Conservation (phyloP, 78 protist genomes). For the slime mould (Dictyostelium discoideum) region dicty_2.7 NC_007090.3:3238501-3239000, state of each 20-base stretch:
- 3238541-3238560: neutral
- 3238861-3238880: neutral
- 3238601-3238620: neutral
- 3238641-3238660: neutral
- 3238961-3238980: neutral
- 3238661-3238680: neutral
- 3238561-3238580: neutral
- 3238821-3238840: neutral
- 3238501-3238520: slow-evolving; percentile 9
- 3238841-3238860: neutral
- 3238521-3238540: neutral
- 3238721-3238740: slow-evolving; percentile 16
- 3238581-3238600: neutral
- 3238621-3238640: neutral
- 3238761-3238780: neutral
- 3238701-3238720: neutral
- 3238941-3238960: neutral
- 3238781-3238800: neutral
- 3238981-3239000: slow-evolving; percentile 10
- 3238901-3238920: neutral
- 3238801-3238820: neutral
- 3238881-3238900: neutral
- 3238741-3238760: slow-evolving; percentile 22
- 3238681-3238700: neutral
- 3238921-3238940: neutral